phyloP scores from a whole-genome alignment of 495 filamentous ascomycete genomes.

The Chaetomium fimeti region DNA sequence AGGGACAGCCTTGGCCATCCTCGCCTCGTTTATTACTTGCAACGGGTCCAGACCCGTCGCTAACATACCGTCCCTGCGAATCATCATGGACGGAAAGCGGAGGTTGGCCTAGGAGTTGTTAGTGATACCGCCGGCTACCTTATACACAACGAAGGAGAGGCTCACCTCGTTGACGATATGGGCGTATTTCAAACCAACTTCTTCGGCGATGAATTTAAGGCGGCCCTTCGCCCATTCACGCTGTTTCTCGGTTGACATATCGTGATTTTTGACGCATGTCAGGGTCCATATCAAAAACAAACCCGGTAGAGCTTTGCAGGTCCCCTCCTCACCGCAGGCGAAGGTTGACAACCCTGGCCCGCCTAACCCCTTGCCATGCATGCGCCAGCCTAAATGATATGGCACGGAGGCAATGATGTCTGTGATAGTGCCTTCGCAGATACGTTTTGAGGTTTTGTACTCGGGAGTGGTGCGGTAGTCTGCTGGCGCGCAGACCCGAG shows the following conservation, averaged over 20 bases:
- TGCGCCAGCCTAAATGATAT: constrained; percentile 52
- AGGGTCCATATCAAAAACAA: constrained; percentile 43
- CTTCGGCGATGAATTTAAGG: constrained; percentile 42
- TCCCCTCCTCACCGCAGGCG: constrained; percentile 40
- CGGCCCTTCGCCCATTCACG: constrained; percentile 45
- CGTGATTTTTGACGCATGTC: constrained; percentile 40
- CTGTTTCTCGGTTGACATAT: constrained; percentile 49
- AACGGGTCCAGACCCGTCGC: constrained; percentile 20
- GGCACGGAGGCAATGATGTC: constrained; percentile 54
- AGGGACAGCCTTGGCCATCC: neutral
- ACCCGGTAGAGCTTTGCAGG: constrained; percentile 46
- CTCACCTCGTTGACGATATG: constrained; percentile 41
- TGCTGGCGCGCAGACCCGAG: constrained; percentile 48
- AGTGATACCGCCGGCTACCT: neutral
- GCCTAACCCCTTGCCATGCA: constrained; percentile 28
- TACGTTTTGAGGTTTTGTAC: constrained; percentile 43
- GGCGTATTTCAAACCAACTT: constrained; percentile 48
- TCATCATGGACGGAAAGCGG: constrained; percentile 52
- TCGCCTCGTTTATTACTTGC: neutral
- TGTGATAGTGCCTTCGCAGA: constrained; percentile 44
- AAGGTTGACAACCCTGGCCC: constrained; percentile 33
- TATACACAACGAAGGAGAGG: neutral
- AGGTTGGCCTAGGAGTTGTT: constrained; percentile 36
- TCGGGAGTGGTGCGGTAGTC: constrained; percentile 53
- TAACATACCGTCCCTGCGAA: constrained; percentile 41